A percentile compares a stretch with the other conserved stretches of the same genome.
phyloP scores from a whole-genome alignment of 2,329 filamentous ascomycete genomes.

The Venturia carpophila region DNA sequence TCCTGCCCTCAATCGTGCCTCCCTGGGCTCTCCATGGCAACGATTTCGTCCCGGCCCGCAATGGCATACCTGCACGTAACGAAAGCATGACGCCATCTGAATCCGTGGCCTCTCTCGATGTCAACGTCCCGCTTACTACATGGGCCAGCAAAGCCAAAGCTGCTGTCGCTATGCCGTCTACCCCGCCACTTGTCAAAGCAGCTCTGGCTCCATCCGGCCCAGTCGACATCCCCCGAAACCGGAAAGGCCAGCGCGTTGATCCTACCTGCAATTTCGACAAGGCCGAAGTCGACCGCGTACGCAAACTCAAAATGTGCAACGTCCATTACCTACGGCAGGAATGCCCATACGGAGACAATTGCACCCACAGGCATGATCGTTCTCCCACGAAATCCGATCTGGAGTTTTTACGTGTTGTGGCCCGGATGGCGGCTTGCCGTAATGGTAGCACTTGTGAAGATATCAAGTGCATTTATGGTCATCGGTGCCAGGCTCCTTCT shows the following conservation, averaged over 20 bases:
- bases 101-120: neutral
- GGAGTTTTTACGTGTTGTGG: constrained; percentile 48
- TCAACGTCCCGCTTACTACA: neutral
- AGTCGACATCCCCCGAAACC: constrained; percentile 47
- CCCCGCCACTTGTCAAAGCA: constrained; percentile 30
- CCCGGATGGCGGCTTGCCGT: constrained; percentile 55
- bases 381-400: constrained; percentile 47
- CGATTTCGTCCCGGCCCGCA: constrained; percentile 8
- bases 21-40: neutral
- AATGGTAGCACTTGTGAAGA: constrained; percentile 52
- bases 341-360: constrained; percentile 47
- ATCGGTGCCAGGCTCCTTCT: constrained; percentile 49
- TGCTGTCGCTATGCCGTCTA: constrained; percentile 13
- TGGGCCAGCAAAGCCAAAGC: constrained; percentile 12
- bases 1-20: neutral
- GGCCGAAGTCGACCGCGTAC: constrained; percentile 51
- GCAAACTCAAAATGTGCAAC: constrained; percentile 57
- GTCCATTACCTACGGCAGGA: constrained; percentile 51
- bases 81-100: constrained; percentile 9
- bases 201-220: constrained; percentile 29
- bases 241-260: constrained; percentile 53
- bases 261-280: constrained; percentile 43
- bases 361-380: constrained; percentile 49
- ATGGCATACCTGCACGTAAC: constrained; percentile 8
- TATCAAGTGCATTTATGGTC: constrained; percentile 55